Evolutionary conservation across 208 protist genomes (phyloP).

Genomic region (Acanthamoeba castellanii): DNA sequence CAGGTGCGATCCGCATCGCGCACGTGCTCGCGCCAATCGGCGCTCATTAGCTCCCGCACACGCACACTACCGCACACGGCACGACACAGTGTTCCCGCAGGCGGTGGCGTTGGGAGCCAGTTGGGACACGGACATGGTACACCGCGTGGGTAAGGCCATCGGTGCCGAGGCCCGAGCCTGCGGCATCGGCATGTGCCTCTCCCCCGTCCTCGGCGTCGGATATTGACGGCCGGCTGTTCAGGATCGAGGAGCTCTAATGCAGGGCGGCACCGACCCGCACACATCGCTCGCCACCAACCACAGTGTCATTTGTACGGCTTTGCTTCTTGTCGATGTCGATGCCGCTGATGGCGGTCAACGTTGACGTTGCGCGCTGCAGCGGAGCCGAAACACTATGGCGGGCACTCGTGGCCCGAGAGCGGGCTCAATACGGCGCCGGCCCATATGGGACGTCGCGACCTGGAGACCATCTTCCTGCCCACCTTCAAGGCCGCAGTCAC

Average conservation of each 20-base stretch:
- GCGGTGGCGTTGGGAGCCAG: background rate
- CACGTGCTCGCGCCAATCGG: too few relatives aligned
- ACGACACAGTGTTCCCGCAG: background rate
- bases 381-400: background rate
- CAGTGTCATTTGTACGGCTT: background rate
- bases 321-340: too few relatives aligned
- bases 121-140: background rate
- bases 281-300: background rate
- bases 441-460: background rate
- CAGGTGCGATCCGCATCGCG: background rate
- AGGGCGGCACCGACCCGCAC: constrained; percentile 18
- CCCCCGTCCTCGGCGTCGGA: background rate
- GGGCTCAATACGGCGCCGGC: constrained; percentile 18
- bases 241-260: constrained; percentile 2
- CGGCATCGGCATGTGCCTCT: background rate
- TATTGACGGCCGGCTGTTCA: background rate
- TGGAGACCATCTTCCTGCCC: background rate
- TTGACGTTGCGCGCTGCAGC: background rate
- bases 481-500: background rate
- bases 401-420: background rate
- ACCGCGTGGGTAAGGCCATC: background rate
- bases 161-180: background rate
- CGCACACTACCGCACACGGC: too few relatives aligned
- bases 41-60: too few relatives aligned
- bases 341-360: too few relatives aligned